Conservation (phyloP, 208 protist species). For the Cochliopodium minus region DNA sequence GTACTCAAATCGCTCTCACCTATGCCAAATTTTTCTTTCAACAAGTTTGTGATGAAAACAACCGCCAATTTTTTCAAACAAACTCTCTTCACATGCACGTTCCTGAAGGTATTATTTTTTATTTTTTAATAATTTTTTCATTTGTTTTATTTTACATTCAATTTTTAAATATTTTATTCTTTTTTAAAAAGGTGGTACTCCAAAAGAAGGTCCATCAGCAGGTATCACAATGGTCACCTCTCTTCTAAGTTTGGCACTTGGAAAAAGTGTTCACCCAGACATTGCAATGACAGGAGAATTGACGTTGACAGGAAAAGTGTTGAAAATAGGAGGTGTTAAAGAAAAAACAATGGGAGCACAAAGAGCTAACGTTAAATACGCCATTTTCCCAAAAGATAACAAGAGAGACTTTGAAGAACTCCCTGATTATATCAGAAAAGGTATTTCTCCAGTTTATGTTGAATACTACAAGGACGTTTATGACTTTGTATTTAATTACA, state of each 20-base stretch:
- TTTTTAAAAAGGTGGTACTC: too few species aligned
- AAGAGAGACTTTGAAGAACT: constrained; percentile 46
- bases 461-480: constrained; percentile 32
- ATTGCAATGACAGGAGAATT: constrained; percentile 67
- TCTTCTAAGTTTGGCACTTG: constrained; percentile 45
- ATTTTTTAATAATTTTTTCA: too few species aligned
- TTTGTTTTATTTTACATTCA: too few species aligned
- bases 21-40: constrained; percentile 31
- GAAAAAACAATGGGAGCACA: constrained; percentile 42
- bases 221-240: constrained; percentile 52
- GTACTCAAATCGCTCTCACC: constrained; percentile 39
- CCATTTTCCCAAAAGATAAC: constrained; percentile 54
- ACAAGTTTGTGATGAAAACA: neutral
- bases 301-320: constrained; percentile 48
- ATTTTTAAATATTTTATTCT: too few species aligned
- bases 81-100: constrained; percentile 47
- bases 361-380: constrained; percentile 23
- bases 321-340: constrained; percentile 52
- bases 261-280: constrained; percentile 24
- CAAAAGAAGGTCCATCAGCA: constrained; percentile 46
- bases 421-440: constrained; percentile 31
- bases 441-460: constrained; percentile 26
- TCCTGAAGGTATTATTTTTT: constrained; percentile 45
- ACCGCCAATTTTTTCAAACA: constrained; percentile 27
- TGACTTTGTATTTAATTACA: constrained; percentile 15